Evolutionary conservation across 441 rosid species (phyloP).

Genomic region (Adansonia gregorii): DNA sequence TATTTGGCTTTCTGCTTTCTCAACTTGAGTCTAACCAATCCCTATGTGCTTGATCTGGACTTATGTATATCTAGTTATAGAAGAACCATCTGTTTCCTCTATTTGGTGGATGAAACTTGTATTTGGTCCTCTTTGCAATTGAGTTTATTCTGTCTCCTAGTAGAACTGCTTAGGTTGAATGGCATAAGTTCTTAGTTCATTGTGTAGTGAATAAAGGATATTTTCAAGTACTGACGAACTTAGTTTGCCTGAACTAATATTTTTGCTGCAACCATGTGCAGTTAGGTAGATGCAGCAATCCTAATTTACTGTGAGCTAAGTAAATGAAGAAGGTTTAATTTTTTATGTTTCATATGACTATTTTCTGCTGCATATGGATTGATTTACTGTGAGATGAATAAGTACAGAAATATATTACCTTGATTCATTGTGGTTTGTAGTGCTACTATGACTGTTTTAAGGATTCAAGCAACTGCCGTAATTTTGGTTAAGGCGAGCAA

Average conservation of each 20-base stretch:
- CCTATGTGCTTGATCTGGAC: not conserved
- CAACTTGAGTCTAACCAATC: conserved; percentile 10
- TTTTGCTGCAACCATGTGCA: not conserved
- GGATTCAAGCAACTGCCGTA: not conserved
- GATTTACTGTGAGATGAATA: not conserved
- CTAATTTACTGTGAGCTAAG: not conserved
- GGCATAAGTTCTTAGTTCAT: not conserved
- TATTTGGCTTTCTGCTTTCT: not conserved
- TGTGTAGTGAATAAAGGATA: not conserved
- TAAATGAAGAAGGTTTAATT: not conserved
- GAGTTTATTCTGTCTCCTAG: not conserved
- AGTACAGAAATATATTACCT: conserved; percentile 1
- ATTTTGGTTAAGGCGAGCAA: not conserved
- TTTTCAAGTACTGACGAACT: not conserved
- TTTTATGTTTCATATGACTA: not conserved
- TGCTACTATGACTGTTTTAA: not conserved
- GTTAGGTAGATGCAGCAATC: not conserved
- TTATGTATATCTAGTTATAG: not conserved
- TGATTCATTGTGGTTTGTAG: not conserved
- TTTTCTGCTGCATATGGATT: not conserved
- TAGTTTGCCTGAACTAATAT: not conserved
- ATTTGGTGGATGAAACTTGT: not conserved
- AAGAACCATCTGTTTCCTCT: conserved; percentile 3
- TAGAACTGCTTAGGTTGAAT: not conserved
- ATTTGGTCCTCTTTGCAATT: not conserved